Conservation (phyloP, 148 eudicot genomes). For the Dysphania ambrosioides region DNA sequence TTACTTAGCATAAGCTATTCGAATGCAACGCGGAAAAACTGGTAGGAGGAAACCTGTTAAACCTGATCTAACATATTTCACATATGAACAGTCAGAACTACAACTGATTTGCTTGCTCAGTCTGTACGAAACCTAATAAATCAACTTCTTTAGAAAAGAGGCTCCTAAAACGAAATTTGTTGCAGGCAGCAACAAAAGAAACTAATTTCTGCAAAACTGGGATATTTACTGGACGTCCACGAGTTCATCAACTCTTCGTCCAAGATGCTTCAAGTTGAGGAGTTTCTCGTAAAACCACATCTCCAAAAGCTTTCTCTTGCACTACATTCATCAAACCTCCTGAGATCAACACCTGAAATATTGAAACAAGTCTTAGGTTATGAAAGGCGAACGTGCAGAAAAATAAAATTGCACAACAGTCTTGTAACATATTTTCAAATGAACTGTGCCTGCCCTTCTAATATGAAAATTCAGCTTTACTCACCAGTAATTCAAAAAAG, state of each 20-base stretch:
- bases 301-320: slow-evolving; percentile 59
- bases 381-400: neutral
- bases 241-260: slow-evolving; percentile 19
- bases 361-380: neutral
- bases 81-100: neutral
- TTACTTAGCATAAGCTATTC: slow-evolving; percentile 13
- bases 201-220: slow-evolving; percentile 10
- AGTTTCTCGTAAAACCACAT: slow-evolving; percentile 50
- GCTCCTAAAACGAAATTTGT: neutral
- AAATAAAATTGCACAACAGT: neutral
- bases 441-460: neutral
- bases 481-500: slow-evolving; percentile 85
- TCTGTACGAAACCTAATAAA: too few species aligned
- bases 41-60: slow-evolving; percentile 3
- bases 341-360: slow-evolving; percentile 50
- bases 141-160: too few species aligned
- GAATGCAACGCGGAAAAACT: neutral
- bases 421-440: neutral
- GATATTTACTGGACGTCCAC: neutral
- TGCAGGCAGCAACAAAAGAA: slow-evolving; percentile 26
- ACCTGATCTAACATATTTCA: slow-evolving; percentile 1
- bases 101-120: too few species aligned
- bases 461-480: slow-evolving; percentile 1
- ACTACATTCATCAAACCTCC: slow-evolving; percentile 48
- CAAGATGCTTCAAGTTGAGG: slow-evolving; percentile 35